phyloP scores from a whole-genome alignment of 1,284 basidiomycete genomes.

The Ustilago bromivora region DNA sequence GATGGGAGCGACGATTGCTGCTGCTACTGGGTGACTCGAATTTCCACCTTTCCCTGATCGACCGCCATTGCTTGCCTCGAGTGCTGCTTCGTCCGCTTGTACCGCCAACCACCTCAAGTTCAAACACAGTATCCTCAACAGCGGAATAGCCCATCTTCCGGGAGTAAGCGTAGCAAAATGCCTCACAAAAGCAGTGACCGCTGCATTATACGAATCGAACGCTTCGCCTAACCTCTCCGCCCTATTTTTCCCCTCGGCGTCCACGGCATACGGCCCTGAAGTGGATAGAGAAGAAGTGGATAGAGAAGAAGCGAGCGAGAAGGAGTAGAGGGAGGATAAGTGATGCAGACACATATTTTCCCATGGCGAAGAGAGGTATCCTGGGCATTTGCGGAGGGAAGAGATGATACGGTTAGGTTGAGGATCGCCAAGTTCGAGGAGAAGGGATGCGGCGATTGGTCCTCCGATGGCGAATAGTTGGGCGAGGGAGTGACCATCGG shows the following conservation, averaged over 20 bases:
- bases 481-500: slow-evolving; percentile 52
- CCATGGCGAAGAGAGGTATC: slow-evolving; percentile 58
- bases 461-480: slow-evolving; percentile 53
- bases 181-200: slow-evolving; percentile 55
- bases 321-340: slow-evolving; percentile 38
- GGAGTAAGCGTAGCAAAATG: slow-evolving; percentile 50
- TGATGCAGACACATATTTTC: slow-evolving; percentile 57
- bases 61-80: background rate
- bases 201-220: slow-evolving; percentile 56
- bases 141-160: slow-evolving; percentile 63
- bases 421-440: slow-evolving; percentile 40
- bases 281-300: slow-evolving; percentile 14
- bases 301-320: slow-evolving; percentile 43
- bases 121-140: slow-evolving; percentile 55
- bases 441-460: slow-evolving; percentile 25
- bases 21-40: slow-evolving; percentile 6
- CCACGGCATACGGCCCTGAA: slow-evolving; percentile 3
- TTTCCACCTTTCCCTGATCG: background rate
- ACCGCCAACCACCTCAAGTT: slow-evolving; percentile 59
- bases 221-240: slow-evolving; percentile 45
- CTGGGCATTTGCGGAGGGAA: slow-evolving; percentile 46
- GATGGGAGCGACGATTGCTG: slow-evolving; percentile 14
- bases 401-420: slow-evolving; percentile 37
- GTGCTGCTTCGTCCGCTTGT: slow-evolving; percentile 50
- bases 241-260: slow-evolving; percentile 36